phyloP scores from a whole-genome alignment of 441 rosid genomes.

The Brassica balearica region DNA sequence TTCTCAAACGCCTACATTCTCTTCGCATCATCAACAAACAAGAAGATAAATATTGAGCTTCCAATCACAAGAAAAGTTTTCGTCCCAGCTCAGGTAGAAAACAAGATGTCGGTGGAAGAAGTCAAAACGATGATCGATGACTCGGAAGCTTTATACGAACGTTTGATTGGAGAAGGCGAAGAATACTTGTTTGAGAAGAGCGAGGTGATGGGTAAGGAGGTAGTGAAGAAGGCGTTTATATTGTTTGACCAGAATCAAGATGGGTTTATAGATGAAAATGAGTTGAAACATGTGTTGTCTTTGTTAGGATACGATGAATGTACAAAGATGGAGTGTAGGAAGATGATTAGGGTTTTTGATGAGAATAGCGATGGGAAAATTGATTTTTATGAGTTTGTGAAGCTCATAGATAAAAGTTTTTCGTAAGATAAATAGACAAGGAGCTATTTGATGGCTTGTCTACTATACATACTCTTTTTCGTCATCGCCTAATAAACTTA shows the following conservation, averaged over 20 bases:
- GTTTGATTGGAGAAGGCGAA: slow-evolving; percentile 45
- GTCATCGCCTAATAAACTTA: not conserved
- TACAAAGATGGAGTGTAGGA: slow-evolving; percentile 54
- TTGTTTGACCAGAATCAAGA: slow-evolving; percentile 69
- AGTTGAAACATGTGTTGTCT: slow-evolving; percentile 54
- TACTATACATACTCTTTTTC: not conserved
- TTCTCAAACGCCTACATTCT: slow-evolving; percentile 28
- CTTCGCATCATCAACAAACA: slow-evolving; percentile 26
- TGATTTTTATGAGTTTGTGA: slow-evolving; percentile 64
- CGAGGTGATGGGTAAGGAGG: slow-evolving; percentile 51
- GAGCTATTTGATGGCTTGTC: slow-evolving; percentile 19
- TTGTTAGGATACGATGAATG: slow-evolving; percentile 47
- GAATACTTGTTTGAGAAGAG: slow-evolving; percentile 53
- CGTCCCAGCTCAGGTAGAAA: slow-evolving; percentile 1
- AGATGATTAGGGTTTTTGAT: slow-evolving; percentile 68
- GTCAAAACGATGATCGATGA: slow-evolving; percentile 49
- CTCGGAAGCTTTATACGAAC: slow-evolving; percentile 36
- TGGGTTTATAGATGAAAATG: slow-evolving; percentile 68
- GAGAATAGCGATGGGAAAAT: slow-evolving; percentile 63
- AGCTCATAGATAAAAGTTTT: slow-evolving; percentile 52
- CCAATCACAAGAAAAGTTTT: not conserved
- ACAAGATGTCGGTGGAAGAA: slow-evolving; percentile 45
- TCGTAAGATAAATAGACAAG: slow-evolving; percentile 20
- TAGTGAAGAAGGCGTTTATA: slow-evolving; percentile 57
- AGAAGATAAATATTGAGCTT: slow-evolving; percentile 7